Conservation (phyloP, 1,139 yeast species). For the Geotrichum histeridarum region DNA sequence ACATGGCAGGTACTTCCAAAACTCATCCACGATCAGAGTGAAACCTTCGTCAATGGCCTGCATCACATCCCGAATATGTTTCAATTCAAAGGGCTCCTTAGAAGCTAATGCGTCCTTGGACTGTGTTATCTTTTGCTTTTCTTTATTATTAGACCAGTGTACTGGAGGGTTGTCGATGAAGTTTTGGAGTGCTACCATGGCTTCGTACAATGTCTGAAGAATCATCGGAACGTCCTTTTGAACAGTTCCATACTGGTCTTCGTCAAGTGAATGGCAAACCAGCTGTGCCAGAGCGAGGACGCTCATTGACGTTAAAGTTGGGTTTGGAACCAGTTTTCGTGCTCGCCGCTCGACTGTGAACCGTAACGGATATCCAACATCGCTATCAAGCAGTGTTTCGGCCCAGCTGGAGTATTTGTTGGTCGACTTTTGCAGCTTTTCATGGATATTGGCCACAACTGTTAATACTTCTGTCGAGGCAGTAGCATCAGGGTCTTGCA, state of each 20-base stretch:
- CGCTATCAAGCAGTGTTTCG: constrained; percentile 20
- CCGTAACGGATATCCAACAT: constrained; percentile 31
- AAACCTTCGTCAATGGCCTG: constrained; percentile 7
- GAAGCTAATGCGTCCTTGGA: too few relatives aligned
- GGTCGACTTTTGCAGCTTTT: constrained; percentile 5
- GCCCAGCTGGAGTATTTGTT: constrained; percentile 6
- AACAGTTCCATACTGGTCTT: constrained; percentile 40
- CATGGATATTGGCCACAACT: constrained; percentile 10
- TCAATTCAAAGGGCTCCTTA: background rate
- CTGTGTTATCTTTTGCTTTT: background rate
- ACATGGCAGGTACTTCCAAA: background rate
- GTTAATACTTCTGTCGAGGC: constrained; percentile 23
- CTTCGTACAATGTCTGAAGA: constrained; percentile 29
- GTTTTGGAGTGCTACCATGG: constrained; percentile 29
- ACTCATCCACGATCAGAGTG: background rate
- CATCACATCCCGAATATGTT: constrained; percentile 1
- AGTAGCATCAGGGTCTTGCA: constrained; percentile 29
- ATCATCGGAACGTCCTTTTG: constrained; percentile 38
- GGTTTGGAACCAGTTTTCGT: constrained; percentile 30
- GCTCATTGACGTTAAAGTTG: constrained; percentile 28
- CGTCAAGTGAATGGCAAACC: constrained; percentile 32
- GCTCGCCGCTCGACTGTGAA: constrained; percentile 33
- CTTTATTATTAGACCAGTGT: constrained; percentile 34
- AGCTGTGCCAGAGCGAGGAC: constrained; percentile 30
- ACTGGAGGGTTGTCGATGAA: constrained; percentile 32